These are phyloP conservation scores for Sporopachydermia quercuum DNA, from an alignment of 805 yeast genomes.

Conservation along the genomic window DNA sequence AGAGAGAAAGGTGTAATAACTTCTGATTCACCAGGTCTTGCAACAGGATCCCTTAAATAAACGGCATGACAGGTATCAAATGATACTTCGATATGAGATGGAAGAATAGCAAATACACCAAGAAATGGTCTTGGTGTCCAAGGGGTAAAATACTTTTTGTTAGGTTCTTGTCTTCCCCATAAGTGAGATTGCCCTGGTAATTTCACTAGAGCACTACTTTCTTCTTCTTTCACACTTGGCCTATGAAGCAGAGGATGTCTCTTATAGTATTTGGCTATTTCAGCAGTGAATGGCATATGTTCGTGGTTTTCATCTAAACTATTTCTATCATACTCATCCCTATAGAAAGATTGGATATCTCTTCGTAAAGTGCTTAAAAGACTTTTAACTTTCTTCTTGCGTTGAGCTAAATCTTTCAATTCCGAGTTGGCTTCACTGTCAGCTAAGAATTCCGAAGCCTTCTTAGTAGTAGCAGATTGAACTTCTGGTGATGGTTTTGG, in stretches of 20 bases:
- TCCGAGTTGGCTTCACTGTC: neutral
- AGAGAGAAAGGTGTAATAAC: constrained; percentile 80
- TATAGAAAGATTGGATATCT: neutral
- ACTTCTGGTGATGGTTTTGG: neutral
- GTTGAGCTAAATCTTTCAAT: neutral
- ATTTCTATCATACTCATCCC: constrained; percentile 19
- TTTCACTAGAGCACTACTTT: constrained; percentile 28
- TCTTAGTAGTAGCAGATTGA: neutral
- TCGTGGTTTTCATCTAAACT: constrained; percentile 12
- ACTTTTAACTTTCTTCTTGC: neutral
- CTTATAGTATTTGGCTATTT: neutral
- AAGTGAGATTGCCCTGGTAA: constrained; percentile 74
- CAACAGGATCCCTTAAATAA: constrained; percentile 93
- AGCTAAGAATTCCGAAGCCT: neutral
- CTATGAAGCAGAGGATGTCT: constrained; percentile 1
- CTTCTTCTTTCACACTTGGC: constrained; percentile 28
- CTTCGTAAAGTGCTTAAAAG: neutral
- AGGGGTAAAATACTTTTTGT: constrained; percentile 84
- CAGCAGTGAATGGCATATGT: neutral
- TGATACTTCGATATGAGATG: constrained; percentile 82
- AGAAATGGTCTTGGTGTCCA: constrained; percentile 92
- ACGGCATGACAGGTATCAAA: constrained; percentile 90
- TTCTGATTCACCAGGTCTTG: constrained; percentile 93
- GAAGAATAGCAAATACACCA: constrained; percentile 84
- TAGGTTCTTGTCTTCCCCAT: constrained; percentile 66